Evolutionary conservation across 805 yeast genomes (phyloP).

Genomic region (Saturnispora kantuleensis): DNA sequence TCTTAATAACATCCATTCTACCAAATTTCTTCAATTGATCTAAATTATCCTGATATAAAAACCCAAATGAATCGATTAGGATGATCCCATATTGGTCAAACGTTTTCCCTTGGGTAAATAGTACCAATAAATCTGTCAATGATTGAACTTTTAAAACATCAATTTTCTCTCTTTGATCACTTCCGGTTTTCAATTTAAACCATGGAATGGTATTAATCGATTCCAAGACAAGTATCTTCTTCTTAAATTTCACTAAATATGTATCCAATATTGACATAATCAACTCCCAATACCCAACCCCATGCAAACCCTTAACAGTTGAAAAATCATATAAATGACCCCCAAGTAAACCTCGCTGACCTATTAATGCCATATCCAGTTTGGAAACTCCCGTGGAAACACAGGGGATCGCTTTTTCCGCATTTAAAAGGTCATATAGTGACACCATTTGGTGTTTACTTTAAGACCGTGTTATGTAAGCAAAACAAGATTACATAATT

Average conservation of each 20-base stretch:
- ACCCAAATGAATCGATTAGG: conserved; percentile 23
- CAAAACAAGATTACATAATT: too few relatives aligned
- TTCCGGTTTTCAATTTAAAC: conserved; percentile 14
- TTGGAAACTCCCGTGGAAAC: conserved; percentile 16
- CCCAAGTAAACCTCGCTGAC: conserved; percentile 17
- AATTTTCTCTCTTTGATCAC: conserved; percentile 5
- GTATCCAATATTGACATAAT: conserved; percentile 10
- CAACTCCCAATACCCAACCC: conserved; percentile 22
- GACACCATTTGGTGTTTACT: neutral
- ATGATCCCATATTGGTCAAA: conserved; percentile 15
- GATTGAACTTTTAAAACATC: conserved; percentile 14
- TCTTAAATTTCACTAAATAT: neutral
- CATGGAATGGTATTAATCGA: conserved; percentile 19
- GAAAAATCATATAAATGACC: conserved; percentile 22
- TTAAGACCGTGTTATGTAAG: too few relatives aligned
- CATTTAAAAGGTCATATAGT: neutral
- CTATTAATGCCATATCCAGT: conserved; percentile 14
- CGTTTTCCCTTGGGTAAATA: conserved; percentile 16
- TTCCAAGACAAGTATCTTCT: conserved; percentile 13
- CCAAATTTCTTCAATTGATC: conserved; percentile 11
- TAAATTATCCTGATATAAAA: conserved; percentile 15
- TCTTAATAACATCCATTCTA: conserved; percentile 17
- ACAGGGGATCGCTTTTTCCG: neutral
- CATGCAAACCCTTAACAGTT: conserved; percentile 18
- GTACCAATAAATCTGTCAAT: conserved; percentile 16